These are phyloP conservation scores for Lactifluus volemus DNA, from an alignment of 768 basidiomycete species.

Conservation along the genomic window DNA sequence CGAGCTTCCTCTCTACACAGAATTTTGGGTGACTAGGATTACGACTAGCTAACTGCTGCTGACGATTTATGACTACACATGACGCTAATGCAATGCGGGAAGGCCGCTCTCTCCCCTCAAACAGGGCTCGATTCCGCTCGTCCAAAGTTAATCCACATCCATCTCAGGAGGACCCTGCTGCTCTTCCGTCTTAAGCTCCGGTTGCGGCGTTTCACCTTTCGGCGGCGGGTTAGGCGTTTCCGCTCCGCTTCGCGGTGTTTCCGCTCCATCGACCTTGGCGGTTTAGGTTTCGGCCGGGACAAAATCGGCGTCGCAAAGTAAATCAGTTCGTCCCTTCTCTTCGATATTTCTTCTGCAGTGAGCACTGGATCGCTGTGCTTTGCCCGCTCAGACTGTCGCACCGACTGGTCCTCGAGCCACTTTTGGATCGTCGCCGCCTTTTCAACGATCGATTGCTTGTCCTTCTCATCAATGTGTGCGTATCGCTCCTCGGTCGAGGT, in stretches of 20 bases:
- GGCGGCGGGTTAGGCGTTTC: slow-evolving; percentile 43
- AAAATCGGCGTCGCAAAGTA: slow-evolving; percentile 88
- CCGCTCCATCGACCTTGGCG: slow-evolving; percentile 55
- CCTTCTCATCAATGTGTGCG: slow-evolving; percentile 84
- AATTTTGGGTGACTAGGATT: not conserved
- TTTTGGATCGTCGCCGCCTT: slow-evolving; percentile 83
- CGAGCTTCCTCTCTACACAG: not conserved
- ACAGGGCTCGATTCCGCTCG: no score
- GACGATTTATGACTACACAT: slow-evolving; percentile 8
- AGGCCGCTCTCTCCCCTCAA: not conserved
- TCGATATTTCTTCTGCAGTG: slow-evolving; percentile 71
- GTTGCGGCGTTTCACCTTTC: slow-evolving; percentile 26
- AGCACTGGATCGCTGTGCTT: slow-evolving; percentile 87
- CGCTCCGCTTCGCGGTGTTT: slow-evolving; percentile 62
- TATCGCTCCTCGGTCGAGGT: slow-evolving; percentile 79
- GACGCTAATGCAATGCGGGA: not conserved
- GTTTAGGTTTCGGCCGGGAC: slow-evolving; percentile 88
- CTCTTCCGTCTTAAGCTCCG: slow-evolving; percentile 32
- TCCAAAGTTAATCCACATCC: slow-evolving; percentile 61
- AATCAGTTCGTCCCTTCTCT: slow-evolving; percentile 88
- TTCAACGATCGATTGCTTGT: slow-evolving; percentile 80
- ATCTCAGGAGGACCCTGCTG: slow-evolving; percentile 53
- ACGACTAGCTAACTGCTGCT: not conserved
- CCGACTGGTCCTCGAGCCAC: slow-evolving; percentile 92
- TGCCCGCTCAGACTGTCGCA: slow-evolving; percentile 75